A percentile compares a stretch with the other conserved stretches of the same genome.
phyloP scores from a whole-genome alignment of 208 protist genomes.

The Acanthamoeba lenticulata region DNA sequence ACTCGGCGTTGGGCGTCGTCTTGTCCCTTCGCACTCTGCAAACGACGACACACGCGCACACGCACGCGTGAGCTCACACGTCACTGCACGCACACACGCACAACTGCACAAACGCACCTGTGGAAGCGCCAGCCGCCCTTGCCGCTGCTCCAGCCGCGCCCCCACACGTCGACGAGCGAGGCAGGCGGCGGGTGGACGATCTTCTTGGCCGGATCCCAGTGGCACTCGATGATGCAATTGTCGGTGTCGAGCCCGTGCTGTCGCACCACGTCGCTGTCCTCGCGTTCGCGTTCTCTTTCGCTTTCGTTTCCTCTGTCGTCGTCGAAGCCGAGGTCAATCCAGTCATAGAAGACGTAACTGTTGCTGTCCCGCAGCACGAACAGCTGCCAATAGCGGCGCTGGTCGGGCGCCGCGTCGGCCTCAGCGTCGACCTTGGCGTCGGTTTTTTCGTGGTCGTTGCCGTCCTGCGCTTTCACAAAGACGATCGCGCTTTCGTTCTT shows the following conservation, averaged over 20 bases:
- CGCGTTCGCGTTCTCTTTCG: background rate
- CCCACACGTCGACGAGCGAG: background rate
- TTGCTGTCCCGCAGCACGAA: conserved; percentile 55
- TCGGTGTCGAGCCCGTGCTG: background rate
- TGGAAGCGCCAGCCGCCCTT: conserved; percentile 49
- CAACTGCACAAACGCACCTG: background rate
- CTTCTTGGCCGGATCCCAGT: conserved; percentile 54
- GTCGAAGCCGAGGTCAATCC: background rate
- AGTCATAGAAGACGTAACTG: conserved; percentile 36
- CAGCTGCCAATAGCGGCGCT: conserved; percentile 30
- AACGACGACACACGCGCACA: background rate
- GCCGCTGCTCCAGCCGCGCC: conserved; percentile 31
- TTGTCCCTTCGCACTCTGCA: conserved; percentile 11
- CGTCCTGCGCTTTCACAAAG: background rate
- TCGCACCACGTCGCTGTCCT: background rate
- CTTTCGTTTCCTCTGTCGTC: background rate
- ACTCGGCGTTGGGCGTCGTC: conserved; percentile 4
- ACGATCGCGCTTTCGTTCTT: background rate
- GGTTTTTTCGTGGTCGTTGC: background rate
- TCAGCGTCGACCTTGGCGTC: background rate
- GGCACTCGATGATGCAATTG: conserved; percentile 33
- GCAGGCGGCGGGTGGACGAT: background rate
- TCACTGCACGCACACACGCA: background rate
- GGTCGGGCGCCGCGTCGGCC: background rate
- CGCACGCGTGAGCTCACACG: background rate